A percentile compares a stretch with the other conserved stretches of the same genome.
phyloP scores from a whole-genome alignment of 139 green algal species.

The Ettlia oleoabundans region DNA sequence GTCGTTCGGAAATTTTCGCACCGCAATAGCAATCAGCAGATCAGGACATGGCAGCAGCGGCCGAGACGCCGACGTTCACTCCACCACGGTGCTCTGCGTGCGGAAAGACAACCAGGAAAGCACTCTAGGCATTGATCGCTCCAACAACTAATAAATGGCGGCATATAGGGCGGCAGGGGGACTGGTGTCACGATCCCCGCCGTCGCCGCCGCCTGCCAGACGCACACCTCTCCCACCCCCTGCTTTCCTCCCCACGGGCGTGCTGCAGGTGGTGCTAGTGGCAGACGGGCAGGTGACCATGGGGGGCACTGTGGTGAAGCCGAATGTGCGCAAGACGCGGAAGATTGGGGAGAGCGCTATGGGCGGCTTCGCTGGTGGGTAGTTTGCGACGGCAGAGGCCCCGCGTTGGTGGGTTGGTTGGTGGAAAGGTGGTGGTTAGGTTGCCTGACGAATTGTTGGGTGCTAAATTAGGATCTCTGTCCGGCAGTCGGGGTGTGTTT shows the following conservation, averaged over 20 bases:
- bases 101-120: slow-evolving; percentile 72
- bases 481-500: too few relatives aligned
- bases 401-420: too few relatives aligned
- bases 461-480: too few relatives aligned
- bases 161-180: neutral
- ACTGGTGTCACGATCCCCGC: neutral
- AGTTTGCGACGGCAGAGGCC: too few relatives aligned
- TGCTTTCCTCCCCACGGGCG: neutral
- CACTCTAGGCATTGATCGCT: neutral
- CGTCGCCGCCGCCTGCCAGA: neutral
- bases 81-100: slow-evolving; percentile 86
- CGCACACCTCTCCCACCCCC: too few relatives aligned
- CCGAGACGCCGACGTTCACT: neutral
- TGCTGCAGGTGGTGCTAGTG: slow-evolving; percentile 79
- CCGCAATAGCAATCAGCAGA: too few relatives aligned
- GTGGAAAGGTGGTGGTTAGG: too few relatives aligned
- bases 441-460: too few relatives aligned
- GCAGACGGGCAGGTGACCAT: slow-evolving; percentile 90
- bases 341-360: slow-evolving; percentile 73
- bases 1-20: too few relatives aligned
- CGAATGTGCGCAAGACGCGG: slow-evolving; percentile 88
- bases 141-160: neutral
- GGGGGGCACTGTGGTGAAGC: slow-evolving; percentile 82
- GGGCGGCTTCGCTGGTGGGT: slow-evolving; percentile 76
- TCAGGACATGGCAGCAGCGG: neutral